These are phyloP conservation scores for Podospora anserina DNA, from an alignment of 495 filamentous ascomycete species.

Conservation along the genomic window DNA sequence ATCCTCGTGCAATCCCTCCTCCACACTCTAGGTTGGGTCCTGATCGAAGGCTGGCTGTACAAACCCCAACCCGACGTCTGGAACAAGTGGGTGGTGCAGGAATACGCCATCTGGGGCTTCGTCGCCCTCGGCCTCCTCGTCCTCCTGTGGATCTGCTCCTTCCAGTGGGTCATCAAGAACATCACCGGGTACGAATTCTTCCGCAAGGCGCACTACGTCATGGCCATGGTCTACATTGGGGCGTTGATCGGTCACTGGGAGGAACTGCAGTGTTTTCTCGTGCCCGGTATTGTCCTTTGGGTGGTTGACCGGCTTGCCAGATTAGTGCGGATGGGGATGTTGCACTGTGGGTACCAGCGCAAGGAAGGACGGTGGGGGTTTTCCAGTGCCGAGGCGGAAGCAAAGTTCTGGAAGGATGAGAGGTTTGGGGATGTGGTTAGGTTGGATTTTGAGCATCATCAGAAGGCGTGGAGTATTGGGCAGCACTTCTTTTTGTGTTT, in stretches of 20 bases:
- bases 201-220: slow-evolving; percentile 59
- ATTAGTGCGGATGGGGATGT: slow-evolving; percentile 46
- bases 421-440: slow-evolving; percentile 54
- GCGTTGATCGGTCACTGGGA: slow-evolving; percentile 68
- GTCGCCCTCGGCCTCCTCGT: slow-evolving; percentile 59
- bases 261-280: slow-evolving; percentile 58
- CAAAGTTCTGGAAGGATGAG: slow-evolving; percentile 47
- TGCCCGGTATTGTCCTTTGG: slow-evolving; percentile 58
- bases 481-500: slow-evolving; percentile 68
- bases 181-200: slow-evolving; percentile 68
- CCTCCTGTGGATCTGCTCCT: slow-evolving; percentile 53
- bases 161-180: slow-evolving; percentile 48
- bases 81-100: slow-evolving; percentile 49
- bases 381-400: slow-evolving; percentile 44
- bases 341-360: slow-evolving; percentile 49
- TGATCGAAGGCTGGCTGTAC: slow-evolving; percentile 60
- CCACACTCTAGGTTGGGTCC: slow-evolving; percentile 64
- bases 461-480: slow-evolving; percentile 56
- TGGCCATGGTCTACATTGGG: slow-evolving; percentile 64
- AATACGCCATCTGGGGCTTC: slow-evolving; percentile 63
- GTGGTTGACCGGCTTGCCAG: slow-evolving; percentile 53
- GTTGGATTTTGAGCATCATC: slow-evolving; percentile 54
- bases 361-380: slow-evolving; percentile 44
- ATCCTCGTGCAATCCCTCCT: slow-evolving; percentile 59
- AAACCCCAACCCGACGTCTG: slow-evolving; percentile 60